These are phyloP conservation scores for Colletotrichum siamense DNA, from an alignment of 2,329 filamentous ascomycete genomes.

Conservation along the genomic window DNA sequence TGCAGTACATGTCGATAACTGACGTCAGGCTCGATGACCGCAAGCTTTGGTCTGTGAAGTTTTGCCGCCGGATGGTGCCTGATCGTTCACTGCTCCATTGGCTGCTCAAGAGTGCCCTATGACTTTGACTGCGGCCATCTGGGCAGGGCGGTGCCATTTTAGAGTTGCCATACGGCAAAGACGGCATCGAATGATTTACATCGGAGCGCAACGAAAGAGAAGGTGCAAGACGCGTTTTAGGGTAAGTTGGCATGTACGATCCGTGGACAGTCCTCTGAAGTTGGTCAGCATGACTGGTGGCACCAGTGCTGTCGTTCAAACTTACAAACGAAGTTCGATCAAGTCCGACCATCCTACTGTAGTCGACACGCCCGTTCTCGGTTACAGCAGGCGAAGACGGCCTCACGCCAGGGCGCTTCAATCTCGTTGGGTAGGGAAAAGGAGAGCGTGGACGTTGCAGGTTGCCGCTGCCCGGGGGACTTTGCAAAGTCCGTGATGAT, in stretches of 20 bases:
- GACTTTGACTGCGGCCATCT: conserved; percentile 24
- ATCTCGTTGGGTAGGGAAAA: conserved; percentile 62
- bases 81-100: conserved; percentile 26
- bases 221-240: conserved; percentile 38
- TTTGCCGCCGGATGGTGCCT: conserved; percentile 34
- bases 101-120: conserved; percentile 20
- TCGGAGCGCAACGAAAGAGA: conserved; percentile 46
- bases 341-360: conserved; percentile 56
- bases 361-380: conserved; percentile 52
- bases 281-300: not conserved
- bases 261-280: conserved; percentile 50
- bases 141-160: conserved; percentile 4
- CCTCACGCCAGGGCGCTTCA: conserved; percentile 58
- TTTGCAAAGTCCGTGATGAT: conserved; percentile 54
- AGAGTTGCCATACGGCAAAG: conserved; percentile 32
- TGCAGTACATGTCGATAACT: conserved; percentile 53
- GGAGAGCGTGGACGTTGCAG: conserved; percentile 62
- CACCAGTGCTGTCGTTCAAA: not conserved
- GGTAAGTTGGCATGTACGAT: conserved; percentile 43
- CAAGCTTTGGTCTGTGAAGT: conserved; percentile 40
- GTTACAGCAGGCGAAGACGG: conserved; percentile 55
- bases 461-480: conserved; percentile 44
- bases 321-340: conserved; percentile 53
- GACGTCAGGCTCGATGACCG: conserved; percentile 57
- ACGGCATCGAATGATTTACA: conserved; percentile 45